Evolutionary conservation across 75 land plant genomes (phyloP).

Genomic region (Pinus tabuliformis): DNA sequence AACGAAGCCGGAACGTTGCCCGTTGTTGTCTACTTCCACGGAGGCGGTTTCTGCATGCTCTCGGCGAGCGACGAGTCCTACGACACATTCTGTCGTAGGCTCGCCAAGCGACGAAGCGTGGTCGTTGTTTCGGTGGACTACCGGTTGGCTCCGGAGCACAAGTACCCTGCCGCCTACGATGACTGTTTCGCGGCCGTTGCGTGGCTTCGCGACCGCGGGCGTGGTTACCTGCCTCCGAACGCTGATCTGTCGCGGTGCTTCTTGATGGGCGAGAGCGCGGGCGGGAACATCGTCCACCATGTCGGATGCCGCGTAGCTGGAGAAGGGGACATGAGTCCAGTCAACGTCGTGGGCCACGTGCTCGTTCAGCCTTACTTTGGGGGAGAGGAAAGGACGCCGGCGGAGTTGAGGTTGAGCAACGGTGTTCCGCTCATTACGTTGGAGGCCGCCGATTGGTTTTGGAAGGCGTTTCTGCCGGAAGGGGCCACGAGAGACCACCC

Average conservation of each 20-base stretch:
- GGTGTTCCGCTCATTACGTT: conserved; percentile 17
- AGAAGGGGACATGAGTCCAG: not conserved
- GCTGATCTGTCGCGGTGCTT: conserved; percentile 37
- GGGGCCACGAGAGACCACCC: conserved; percentile 43
- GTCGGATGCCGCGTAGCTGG: conserved; percentile 25
- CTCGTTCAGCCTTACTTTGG: conserved; percentile 61
- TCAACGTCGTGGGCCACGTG: conserved; percentile 32
- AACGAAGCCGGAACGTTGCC: conserved; percentile 22
- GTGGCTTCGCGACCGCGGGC: conserved; percentile 17
- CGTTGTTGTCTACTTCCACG: conserved; percentile 78
- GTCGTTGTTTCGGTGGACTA: conserved; percentile 76
- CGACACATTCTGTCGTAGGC: conserved; percentile 55
- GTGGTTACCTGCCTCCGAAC: not conserved
- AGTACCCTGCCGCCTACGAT: conserved; percentile 64
- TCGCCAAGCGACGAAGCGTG: conserved; percentile 40
- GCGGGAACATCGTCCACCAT: conserved; percentile 61
- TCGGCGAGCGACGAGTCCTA: conserved; percentile 31
- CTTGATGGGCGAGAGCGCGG: conserved; percentile 61
- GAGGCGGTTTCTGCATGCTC: conserved; percentile 71
- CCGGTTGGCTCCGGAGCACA: conserved; percentile 72
- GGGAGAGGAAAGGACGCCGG: conserved; percentile 49
- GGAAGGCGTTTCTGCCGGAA: conserved; percentile 58
- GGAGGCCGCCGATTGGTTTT: conserved; percentile 47
- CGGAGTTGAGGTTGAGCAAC: conserved; percentile 30
- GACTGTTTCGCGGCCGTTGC: conserved; percentile 54